phyloP scores from a whole-genome alignment of 2,329 filamentous ascomycete genomes.

The Septoria petroselini region DNA sequence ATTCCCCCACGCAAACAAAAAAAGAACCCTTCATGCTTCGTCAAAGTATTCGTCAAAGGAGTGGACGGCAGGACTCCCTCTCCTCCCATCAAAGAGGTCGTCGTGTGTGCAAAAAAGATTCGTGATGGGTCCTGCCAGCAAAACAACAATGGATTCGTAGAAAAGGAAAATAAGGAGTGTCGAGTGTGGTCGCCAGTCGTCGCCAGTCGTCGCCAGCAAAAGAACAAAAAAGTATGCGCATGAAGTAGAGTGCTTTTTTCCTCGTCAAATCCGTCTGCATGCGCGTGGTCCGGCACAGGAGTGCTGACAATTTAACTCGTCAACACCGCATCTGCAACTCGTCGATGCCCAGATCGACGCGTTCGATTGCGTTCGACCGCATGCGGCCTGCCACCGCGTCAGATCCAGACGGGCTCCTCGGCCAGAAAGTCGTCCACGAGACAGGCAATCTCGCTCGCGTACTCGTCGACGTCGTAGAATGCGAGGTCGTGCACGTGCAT shows the following conservation, averaged over 20 bases:
- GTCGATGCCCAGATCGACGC: constrained; percentile 28
- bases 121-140: background rate
- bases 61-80: constrained; percentile 29
- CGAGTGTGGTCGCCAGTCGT: too few species aligned
- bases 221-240: constrained; percentile 19
- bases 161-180: constrained; percentile 13
- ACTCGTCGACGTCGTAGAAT: constrained; percentile 76
- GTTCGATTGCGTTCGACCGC: constrained; percentile 32
- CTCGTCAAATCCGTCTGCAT: background rate
- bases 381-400: constrained; percentile 7
- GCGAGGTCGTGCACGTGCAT: constrained; percentile 67
- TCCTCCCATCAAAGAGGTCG: constrained; percentile 12
- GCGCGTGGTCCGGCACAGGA: constrained; percentile 7
- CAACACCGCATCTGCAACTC: constrained; percentile 32
- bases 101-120: constrained; percentile 16
- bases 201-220: too few species aligned
- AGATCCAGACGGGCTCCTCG: constrained; percentile 32
- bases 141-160: too few species aligned
- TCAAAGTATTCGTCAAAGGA: constrained; percentile 29
- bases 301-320: constrained; percentile 3
- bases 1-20: background rate
- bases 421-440: constrained; percentile 53
- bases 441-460: constrained; percentile 73
- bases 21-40: constrained; percentile 10
- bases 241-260: constrained; percentile 11